Percentiles rank a stretch among this genome's conserved stretches.
These are phyloP conservation scores for Calonectria ilicicola DNA, from an alignment of 2,329 filamentous ascomycete genomes.

Conservation along the genomic window DNA sequence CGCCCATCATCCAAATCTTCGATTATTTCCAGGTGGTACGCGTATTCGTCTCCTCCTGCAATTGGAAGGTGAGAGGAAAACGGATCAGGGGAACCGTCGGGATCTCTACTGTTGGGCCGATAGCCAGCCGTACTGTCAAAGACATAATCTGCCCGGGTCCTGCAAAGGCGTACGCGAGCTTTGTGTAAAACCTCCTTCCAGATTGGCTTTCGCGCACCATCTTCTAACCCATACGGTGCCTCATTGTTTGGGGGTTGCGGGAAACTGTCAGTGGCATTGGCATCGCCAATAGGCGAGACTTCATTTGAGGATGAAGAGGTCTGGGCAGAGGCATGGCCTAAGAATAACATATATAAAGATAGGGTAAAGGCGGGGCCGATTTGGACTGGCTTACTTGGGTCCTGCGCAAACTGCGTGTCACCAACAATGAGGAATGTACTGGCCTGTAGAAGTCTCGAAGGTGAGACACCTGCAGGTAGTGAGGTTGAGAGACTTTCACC, in stretches of 20 bases:
- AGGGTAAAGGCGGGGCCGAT: slow-evolving; percentile 89
- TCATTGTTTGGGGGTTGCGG: not conserved
- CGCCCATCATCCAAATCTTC: slow-evolving; percentile 79
- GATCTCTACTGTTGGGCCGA: slow-evolving; percentile 4
- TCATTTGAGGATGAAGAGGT: slow-evolving; percentile 20
- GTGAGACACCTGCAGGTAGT: slow-evolving; percentile 85
- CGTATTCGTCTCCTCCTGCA: slow-evolving; percentile 60
- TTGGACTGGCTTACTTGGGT: slow-evolving; percentile 75
- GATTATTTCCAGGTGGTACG: slow-evolving; percentile 84
- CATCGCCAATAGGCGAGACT: not conserved
- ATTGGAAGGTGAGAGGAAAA: slow-evolving; percentile 2
- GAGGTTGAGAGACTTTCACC: slow-evolving; percentile 87
- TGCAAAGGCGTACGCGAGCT: slow-evolving; percentile 82
- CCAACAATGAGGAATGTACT: slow-evolving; percentile 91
- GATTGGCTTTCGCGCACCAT: slow-evolving; percentile 71
- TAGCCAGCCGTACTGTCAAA: slow-evolving; percentile 38
- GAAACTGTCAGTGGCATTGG: not conserved
- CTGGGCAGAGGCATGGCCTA: slow-evolving; percentile 73
- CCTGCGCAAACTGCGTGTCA: slow-evolving; percentile 82
- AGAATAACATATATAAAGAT: slow-evolving; percentile 95
- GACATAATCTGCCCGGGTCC: slow-evolving; percentile 63
- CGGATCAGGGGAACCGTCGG: not conserved
- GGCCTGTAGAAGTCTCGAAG: slow-evolving; percentile 89
- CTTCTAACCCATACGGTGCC: slow-evolving; percentile 43
- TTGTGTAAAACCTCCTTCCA: slow-evolving; percentile 99